Evolutionary conservation across 2,329 filamentous ascomycete genomes (phyloP), one percentile per base, ranked within the genome.

Genomic region (Teratosphaeriaceae sp.): DNA sequence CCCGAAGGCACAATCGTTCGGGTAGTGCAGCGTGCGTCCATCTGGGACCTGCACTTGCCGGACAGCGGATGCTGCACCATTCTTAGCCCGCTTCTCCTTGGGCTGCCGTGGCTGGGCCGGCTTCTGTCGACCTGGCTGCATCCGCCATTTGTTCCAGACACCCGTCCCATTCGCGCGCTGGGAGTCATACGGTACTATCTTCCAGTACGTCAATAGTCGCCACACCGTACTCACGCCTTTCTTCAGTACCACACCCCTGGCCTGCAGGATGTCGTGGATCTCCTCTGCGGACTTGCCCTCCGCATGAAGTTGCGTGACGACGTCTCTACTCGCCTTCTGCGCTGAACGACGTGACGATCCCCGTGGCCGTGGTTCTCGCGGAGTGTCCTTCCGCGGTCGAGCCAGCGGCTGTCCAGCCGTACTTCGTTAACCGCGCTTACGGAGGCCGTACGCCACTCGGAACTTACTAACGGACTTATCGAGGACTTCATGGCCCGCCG

Each of bases 271-370:
- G 15, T 41, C 50, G 15, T 49, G 49, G 18, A 57, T 56, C 35
- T 57, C 44, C 37, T 56, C 52, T 6, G 55, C 53, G 19, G 45
- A 48, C 45, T 56, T 49, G 23, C 53, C 53, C n/a, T 43, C 27
- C n/a, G 38, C 23, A 6, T 50, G 53, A 8, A 52, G 46, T 22
- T 44, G 41, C 18, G 46, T 46, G 37, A 57, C 21, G n/a, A 12
- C 20, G 6, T 44, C 24, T 30, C 16, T 40, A 15, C 29, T 26
- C 1, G 26, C 31, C 9, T 43, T 18, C 13, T 39, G 22, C 9
- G 20, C 16, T 22, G 26, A 20, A 15, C 15, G 19, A n/a, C n/a
- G n/a, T n/a, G n/a, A 13, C 16, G 26, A 41, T 15, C 15, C 16
- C 16, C 19, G 12, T 41, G n/a, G 18, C 22, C 26, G 3, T 13